Conservation (phyloP, 345 rosid genomes). For the Eucalyptus camaldulensis region DNA sequence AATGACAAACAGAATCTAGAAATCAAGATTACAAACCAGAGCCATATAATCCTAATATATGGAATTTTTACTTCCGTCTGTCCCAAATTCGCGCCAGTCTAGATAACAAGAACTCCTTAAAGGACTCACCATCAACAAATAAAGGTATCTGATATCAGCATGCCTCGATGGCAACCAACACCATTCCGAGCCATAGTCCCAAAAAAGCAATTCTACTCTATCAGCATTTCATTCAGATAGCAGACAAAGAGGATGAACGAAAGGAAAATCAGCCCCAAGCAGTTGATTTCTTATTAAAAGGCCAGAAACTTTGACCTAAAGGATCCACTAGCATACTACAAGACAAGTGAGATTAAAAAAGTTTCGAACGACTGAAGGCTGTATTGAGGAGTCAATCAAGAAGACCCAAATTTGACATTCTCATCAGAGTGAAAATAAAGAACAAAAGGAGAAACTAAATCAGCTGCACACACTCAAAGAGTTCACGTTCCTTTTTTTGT, state of each 20-base stretch:
- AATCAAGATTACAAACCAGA: no score
- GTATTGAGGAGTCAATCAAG: neutral
- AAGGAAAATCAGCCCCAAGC: neutral
- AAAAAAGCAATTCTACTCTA: neutral
- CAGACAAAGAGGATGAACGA: neutral
- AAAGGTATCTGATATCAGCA: neutral
- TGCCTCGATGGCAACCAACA: neutral
- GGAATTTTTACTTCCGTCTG: neutral
- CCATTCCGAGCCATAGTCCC: neutral
- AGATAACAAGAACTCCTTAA: neutral
- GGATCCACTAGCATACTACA: neutral
- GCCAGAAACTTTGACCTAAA: neutral
- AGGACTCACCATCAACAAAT: neutral
- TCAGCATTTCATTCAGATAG: neutral
- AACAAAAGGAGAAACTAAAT: neutral
- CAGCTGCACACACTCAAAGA: neutral
- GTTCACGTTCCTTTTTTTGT: neutral
- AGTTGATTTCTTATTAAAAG: neutral
- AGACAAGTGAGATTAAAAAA: neutral
- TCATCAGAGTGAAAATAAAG: neutral
- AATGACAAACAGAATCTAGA: no score
- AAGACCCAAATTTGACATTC: neutral
- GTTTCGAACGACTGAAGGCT: neutral
- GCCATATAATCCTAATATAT: neutral
- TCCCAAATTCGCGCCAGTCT: neutral